phyloP scores from a whole-genome alignment of 1,139 yeast genomes.

The Taiozyma sp. region DNA sequence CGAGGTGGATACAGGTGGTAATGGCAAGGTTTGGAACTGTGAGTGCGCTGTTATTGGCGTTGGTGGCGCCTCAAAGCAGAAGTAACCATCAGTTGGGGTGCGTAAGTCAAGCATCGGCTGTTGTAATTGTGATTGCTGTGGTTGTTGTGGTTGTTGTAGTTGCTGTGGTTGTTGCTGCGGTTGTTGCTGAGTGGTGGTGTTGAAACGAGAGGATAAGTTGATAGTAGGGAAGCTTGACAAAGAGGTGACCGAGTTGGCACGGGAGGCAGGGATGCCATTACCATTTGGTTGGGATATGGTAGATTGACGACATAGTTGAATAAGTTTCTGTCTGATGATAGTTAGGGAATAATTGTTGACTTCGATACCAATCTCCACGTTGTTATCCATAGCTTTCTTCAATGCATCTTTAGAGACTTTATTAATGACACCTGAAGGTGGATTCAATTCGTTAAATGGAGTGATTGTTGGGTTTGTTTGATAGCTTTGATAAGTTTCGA shows the following conservation, averaged over 20 bases:
- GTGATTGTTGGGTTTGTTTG: conserved; percentile 35
- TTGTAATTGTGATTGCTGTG: conserved; percentile 9
- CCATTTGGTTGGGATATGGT: conserved; percentile 9
- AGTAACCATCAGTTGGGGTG: conserved; percentile 19
- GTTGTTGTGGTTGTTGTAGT: background rate
- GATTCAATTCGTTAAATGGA: conserved; percentile 36
- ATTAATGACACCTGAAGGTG: conserved; percentile 38
- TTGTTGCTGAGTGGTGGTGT: conserved; percentile 1
- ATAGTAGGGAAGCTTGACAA: conserved; percentile 15
- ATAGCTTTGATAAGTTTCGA: conserved; percentile 29
- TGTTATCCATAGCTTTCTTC: conserved; percentile 22
- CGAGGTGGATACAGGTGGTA: conserved; percentile 2
- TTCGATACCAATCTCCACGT: conserved; percentile 30
- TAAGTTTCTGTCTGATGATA: conserved; percentile 33
- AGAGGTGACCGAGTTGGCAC: conserved; percentile 18
- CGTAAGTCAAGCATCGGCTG: conserved; percentile 9
- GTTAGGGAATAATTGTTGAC: conserved; percentile 28
- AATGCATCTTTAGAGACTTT: conserved; percentile 34
- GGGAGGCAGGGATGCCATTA: conserved; percentile 6
- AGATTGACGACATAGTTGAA: conserved; percentile 23
- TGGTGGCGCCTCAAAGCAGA: conserved; percentile 19
- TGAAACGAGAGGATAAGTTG: conserved; percentile 16
- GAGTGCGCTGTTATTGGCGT: conserved; percentile 11
- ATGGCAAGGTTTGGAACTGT: conserved; percentile 1
- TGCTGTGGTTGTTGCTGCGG: too few relatives aligned